These are phyloP conservation scores for Vigna radiata DNA, from an alignment of 306 rosid species.

Conservation along the genomic window DNA sequence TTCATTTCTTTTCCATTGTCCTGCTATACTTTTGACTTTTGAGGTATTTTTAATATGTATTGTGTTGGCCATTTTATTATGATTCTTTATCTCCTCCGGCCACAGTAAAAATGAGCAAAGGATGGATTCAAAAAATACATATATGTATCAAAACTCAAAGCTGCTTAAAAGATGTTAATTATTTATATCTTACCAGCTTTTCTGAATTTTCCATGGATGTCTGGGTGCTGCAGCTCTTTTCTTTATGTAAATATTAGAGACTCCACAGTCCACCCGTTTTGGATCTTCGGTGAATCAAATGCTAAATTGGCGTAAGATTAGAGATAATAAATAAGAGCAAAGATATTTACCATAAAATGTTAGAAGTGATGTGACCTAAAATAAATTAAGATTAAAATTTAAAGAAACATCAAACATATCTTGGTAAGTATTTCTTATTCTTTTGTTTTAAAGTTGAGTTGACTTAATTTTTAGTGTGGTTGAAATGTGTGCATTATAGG, in stretches of 20 bases:
- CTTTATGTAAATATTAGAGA: neutral
- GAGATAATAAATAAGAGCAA: neutral
- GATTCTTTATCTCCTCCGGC: conserved; percentile 9
- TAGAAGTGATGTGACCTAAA: no score
- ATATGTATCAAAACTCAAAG: neutral
- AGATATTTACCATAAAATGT: no score
- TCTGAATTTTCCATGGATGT: neutral
- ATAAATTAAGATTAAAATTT: no score
- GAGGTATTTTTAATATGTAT: neutral
- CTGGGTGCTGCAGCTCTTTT: neutral
- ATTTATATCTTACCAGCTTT: neutral
- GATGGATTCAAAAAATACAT: neutral
- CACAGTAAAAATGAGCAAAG: neutral
- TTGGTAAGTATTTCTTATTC: no score
- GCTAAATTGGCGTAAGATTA: no score
- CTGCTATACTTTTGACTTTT: conserved; percentile 18
- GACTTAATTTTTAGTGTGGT: neutral
- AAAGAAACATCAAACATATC: neutral
- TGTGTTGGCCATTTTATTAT: conserved; percentile 6
- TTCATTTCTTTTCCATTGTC: conserved; percentile 3
- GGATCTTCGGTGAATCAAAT: neutral
- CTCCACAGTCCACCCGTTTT: neutral
- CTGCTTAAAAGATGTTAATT: neutral
- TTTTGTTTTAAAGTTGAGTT: neutral
- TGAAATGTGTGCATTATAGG: neutral